Evolutionary conservation across 139 green algal species (phyloP), one percentile per base, ranked within the genome.

Genomic region (Chlamydomonas incerta): DNA sequence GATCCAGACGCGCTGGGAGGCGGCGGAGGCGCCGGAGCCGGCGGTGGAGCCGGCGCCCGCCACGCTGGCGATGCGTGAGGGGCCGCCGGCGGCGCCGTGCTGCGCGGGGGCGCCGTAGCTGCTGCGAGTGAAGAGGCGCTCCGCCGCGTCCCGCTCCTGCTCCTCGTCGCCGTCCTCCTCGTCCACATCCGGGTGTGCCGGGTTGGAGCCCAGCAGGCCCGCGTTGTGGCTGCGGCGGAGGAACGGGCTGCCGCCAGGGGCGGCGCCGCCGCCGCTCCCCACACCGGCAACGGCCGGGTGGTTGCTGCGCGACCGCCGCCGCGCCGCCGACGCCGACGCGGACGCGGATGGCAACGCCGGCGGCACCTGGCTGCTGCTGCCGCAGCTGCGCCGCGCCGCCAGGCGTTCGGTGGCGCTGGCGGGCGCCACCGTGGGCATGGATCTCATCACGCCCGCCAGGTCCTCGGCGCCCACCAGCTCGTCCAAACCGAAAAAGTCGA

Each of bases 311-410:
- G 55, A 26, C 8, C 13, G 18, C 1, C 28, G 11, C 29, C 26
- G 11, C 28, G 46, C 29, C 46, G 33, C 73, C 31, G 52, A 5
- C 55, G 34, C 57, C 57, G 28, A 34, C 26, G 46, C 28, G 28
- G 72, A 3, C 34, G 17, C 33, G 0, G 67, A 14, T 50, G 62
- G 1, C 62, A 20, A 13, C 62, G 62, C 62, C 69, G 13, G 35
- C 69, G 33, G 9, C 15, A 47, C 67, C 67, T 55, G 34, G 68
- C 21, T n/a, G 67, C n/a, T 72, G 67, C 23, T 47, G 1, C 2
- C 10, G 75, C 75, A 73, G 5, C 52, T 10, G 10, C 75, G 60
- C 29, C 75, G 75, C 75, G 75, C 75, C 75, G 75, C 57, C 75
- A 83, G 41, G 35, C 60, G 55, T 31, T 50, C 34, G 33, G 33